Evolutionary conservation across 202 grass and related monocot species (phyloP).

Genomic region (Panicum hallii): DNA sequence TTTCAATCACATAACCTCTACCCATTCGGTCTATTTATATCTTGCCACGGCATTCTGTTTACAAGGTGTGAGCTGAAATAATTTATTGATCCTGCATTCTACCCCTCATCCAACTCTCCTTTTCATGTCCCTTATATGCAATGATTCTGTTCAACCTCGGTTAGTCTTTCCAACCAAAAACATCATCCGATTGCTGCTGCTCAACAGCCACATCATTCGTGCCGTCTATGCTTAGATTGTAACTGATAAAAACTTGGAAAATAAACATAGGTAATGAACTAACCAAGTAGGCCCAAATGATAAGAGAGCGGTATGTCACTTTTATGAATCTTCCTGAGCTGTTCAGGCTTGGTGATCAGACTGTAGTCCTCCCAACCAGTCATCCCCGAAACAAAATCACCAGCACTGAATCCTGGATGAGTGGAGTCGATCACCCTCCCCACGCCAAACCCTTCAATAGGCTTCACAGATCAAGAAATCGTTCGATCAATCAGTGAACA

Average conservation of each 20-base stretch:
- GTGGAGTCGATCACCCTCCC: constrained; percentile 75
- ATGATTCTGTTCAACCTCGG: neutral
- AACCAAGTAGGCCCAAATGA: constrained; percentile 81
- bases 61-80: neutral
- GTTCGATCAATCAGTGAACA: neutral
- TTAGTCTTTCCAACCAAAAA: neutral
- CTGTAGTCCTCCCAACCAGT: constrained; percentile 95
- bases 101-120: neutral
- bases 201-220: neutral
- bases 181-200: too few species aligned
- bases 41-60: neutral
- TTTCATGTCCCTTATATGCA: neutral
- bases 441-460: constrained; percentile 73
- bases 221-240: neutral
- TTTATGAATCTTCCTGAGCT: constrained; percentile 65
- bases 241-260: neutral
- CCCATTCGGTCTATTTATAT: neutral
- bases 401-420: constrained; percentile 59
- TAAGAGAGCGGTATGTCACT: constrained; percentile 76
- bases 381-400: constrained; percentile 74
- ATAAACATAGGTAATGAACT: neutral
- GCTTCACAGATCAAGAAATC: constrained; percentile 36
- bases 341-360: constrained; percentile 59
- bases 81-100: neutral
- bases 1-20: neutral